Conservation (phyloP, 129 eudicot species). For the Flaveria robusta region DNA sequence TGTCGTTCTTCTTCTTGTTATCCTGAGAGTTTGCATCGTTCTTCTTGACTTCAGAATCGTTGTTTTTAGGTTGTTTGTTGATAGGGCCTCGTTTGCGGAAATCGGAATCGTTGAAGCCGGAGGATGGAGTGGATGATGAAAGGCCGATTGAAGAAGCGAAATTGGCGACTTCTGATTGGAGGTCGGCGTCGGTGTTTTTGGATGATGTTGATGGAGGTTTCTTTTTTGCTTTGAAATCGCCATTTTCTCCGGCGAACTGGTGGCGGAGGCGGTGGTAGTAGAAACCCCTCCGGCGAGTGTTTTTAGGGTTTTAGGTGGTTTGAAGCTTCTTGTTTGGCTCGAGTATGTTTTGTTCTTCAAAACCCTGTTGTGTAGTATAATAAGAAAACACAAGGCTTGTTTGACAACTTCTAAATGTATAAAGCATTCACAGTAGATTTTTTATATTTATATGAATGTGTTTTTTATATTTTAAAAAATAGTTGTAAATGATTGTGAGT, state of each 20-base stretch:
- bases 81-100: conserved; percentile 58
- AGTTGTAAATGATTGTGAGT: too few species aligned
- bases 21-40: conserved; percentile 17
- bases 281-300: background rate
- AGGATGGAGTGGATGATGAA: conserved; percentile 51
- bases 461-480: too few species aligned
- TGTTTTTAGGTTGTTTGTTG: conserved; percentile 23
- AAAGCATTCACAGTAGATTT: too few species aligned
- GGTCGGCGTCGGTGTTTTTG: conserved; percentile 39
- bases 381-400: too few species aligned
- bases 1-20: conserved; percentile 16
- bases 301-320: conserved; percentile 34
- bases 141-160: conserved; percentile 91
- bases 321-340: background rate
- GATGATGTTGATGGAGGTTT: conserved; percentile 19
- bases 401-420: too few species aligned
- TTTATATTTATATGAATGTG: too few species aligned
- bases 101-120: conserved; percentile 78
- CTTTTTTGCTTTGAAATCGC: conserved; percentile 41
- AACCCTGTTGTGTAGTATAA: background rate
- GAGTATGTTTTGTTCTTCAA: background rate
- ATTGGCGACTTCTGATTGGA: conserved; percentile 67
- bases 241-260: conserved; percentile 43
- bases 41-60: background rate
- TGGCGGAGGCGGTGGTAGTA: background rate